Conservation (phyloP, 176 grass and related monocot genomes). For the Musa troglodytarum region DNA sequence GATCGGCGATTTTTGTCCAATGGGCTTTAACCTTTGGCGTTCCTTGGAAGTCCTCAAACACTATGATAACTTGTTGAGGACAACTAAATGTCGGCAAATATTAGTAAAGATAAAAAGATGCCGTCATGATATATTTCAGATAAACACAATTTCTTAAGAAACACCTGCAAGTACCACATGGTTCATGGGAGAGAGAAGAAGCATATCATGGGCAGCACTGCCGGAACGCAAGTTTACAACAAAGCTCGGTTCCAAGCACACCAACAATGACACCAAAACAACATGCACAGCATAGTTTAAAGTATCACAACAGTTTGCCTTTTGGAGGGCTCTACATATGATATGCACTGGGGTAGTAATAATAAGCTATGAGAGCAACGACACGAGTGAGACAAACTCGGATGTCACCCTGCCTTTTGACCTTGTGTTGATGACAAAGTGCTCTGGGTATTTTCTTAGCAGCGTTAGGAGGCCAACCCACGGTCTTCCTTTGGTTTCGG, state of each 20-base stretch:
- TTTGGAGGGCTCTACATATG: background rate
- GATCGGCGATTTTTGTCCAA: no score
- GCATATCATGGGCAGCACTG: background rate
- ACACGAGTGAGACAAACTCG: slow-evolving; percentile 83
- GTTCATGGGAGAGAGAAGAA: no score
- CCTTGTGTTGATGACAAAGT: slow-evolving; percentile 91
- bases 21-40: no score
- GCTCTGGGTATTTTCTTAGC: slow-evolving; percentile 86
- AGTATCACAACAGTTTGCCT: background rate
- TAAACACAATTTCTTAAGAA: no score
- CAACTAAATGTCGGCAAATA: no score
- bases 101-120: no score
- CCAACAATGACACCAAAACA: background rate
- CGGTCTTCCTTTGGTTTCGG: slow-evolving; percentile 61
- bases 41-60: no score
- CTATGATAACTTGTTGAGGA: no score
- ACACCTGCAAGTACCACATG: no score
- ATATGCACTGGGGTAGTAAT: background rate
- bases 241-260: background rate
- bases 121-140: no score
- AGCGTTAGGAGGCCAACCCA: slow-evolving; percentile 69
- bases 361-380: slow-evolving; percentile 54
- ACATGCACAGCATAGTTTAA: background rate
- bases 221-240: background rate
- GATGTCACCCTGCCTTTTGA: slow-evolving; percentile 79